phyloP scores from a whole-genome alignment of 208 protist genomes.

The Wallacemonas sp. region DNA sequence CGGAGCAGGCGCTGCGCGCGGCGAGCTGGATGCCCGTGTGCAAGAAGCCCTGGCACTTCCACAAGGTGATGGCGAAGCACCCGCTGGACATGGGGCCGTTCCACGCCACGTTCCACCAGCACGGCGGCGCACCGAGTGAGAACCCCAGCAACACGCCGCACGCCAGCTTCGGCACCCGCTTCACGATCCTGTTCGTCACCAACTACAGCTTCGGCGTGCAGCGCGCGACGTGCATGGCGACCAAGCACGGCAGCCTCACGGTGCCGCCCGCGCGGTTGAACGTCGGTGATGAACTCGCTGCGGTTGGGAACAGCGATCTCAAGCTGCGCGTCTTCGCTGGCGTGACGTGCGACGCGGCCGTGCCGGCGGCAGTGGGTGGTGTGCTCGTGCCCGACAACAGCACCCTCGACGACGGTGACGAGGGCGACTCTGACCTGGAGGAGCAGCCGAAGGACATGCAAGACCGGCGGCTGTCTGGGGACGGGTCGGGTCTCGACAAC shows the following conservation, averaged over 20 bases:
- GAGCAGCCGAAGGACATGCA: not conserved
- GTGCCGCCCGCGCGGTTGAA: not conserved
- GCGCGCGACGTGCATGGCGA: conserved; percentile 2
- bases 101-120: conserved; percentile 3
- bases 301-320: not conserved
- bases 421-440: conserved; percentile 10
- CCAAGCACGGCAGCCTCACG: not conserved
- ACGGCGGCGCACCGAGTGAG: not conserved
- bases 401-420: conserved; percentile 6
- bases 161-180: conserved; percentile 11
- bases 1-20: not conserved
- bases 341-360: conserved; percentile 13
- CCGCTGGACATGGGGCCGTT: conserved; percentile 1
- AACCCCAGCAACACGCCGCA: not conserved
- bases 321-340: conserved; percentile 15
- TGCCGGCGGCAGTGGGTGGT: conserved; percentile 1
- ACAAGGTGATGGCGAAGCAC: conserved; percentile 14
- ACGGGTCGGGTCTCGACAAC: not conserved
- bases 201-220: conserved; percentile 15
- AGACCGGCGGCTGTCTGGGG: conserved; percentile 5
- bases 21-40: conserved; percentile 11
- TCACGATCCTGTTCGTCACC: conserved; percentile 5
- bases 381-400: not conserved
- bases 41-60: conserved; percentile 12
- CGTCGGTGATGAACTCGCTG: conserved; percentile 5